These are phyloP conservation scores for Vanilla planifolia DNA, from an alignment of 106 monocot species.

Conservation along the genomic window DNA sequence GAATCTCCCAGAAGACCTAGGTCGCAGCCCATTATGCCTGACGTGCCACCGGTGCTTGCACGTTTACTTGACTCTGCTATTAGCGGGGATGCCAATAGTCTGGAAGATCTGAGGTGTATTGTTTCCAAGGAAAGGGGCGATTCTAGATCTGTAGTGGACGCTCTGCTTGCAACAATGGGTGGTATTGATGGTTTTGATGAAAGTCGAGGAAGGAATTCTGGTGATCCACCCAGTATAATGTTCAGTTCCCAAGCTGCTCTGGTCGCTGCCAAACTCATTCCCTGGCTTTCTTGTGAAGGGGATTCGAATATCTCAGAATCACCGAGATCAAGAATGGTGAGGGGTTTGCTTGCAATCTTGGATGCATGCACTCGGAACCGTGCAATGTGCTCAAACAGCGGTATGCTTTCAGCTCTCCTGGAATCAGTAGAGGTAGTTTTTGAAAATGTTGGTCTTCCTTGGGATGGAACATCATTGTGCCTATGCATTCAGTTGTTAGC, in stretches of 20 bases:
- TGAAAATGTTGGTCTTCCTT: constrained; percentile 10
- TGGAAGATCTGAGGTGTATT: constrained; percentile 33
- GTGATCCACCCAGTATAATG: constrained; percentile 48
- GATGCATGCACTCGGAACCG: constrained; percentile 73
- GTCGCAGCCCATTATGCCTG: constrained; percentile 42
- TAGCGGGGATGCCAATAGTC: constrained; percentile 50
- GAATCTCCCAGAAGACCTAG: constrained; percentile 29
- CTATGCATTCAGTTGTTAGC: constrained; percentile 71
- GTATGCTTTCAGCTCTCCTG: constrained; percentile 51
- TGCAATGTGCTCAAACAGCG: constrained; percentile 71
- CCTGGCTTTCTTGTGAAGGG: constrained; percentile 51
- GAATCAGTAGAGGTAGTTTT: constrained; percentile 41
- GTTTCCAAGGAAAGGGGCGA: constrained; percentile 21
- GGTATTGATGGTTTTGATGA: constrained; percentile 65
- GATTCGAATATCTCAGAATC: constrained; percentile 51
- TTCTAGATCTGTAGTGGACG: constrained; percentile 62
- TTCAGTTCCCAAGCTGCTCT: constrained; percentile 64
- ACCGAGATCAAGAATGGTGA: constrained; percentile 65
- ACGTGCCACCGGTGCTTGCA: constrained; percentile 54
- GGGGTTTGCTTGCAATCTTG: constrained; percentile 53
- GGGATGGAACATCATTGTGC: constrained; percentile 56
- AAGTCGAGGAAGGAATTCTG: background rate
- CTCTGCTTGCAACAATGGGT: constrained; percentile 76
- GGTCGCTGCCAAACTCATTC: constrained; percentile 53
- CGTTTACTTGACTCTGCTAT: constrained; percentile 84